Evolutionary conservation across 768 basidiomycete species (phyloP).

Genomic region (Coprinellus micaceus): DNA sequence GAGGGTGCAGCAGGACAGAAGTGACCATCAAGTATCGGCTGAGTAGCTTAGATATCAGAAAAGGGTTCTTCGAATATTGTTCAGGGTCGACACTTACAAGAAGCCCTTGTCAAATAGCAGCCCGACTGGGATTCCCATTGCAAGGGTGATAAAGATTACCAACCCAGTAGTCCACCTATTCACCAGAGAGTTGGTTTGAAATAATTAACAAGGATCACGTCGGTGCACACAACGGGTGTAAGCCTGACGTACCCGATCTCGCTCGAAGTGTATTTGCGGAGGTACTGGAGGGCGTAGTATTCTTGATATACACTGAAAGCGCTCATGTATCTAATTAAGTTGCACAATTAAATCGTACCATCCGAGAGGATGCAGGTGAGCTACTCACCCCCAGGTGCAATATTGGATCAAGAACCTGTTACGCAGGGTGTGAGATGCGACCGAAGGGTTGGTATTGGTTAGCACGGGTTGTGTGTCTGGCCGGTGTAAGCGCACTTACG

Average conservation of each 20-base stretch:
- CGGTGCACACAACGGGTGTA: not conserved
- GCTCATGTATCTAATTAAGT: slow-evolving; percentile 20
- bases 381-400: slow-evolving; percentile 34
- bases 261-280: slow-evolving; percentile 20
- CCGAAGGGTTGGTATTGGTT: too few species aligned
- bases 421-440: not conserved
- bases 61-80: slow-evolving; percentile 1
- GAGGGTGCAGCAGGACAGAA: slow-evolving; percentile 6
- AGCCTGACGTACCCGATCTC: slow-evolving; percentile 20
- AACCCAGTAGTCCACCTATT: slow-evolving; percentile 46
- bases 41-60: not conserved
- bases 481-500: slow-evolving; percentile 25
- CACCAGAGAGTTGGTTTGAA: slow-evolving; percentile 29
- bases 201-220: not conserved
- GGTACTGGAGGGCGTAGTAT: slow-evolving; percentile 25
- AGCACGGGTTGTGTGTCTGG: too few species aligned
- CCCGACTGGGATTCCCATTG: slow-evolving; percentile 43
- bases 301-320: slow-evolving; percentile 28
- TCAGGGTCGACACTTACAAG: slow-evolving; percentile 31
- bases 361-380: not conserved
- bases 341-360: not conserved
- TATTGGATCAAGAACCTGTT: slow-evolving; percentile 35
- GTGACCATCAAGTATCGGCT: not conserved
- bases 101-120: slow-evolving; percentile 49
- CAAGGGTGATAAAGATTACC: slow-evolving; percentile 40